A percentile compares a stretch with the other conserved stretches of the same genome.
These are phyloP conservation scores for Backusella tuberculispora DNA, from an alignment of 192 early-diverging fungal species.

Conservation along the genomic window DNA sequence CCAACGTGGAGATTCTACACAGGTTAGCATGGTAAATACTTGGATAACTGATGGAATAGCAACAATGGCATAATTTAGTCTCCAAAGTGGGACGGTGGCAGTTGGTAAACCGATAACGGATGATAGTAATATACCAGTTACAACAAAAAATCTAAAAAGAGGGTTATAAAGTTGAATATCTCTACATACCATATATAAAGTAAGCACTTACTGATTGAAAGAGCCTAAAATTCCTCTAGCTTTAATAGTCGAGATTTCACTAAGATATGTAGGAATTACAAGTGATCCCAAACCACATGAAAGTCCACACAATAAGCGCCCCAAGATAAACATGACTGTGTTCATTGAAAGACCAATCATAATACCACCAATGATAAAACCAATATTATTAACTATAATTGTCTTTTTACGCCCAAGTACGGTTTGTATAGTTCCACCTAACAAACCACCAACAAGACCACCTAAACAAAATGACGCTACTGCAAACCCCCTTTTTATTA, in stretches of 20 bases:
- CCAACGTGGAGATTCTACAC: constrained; percentile 71
- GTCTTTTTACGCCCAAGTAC: constrained; percentile 48
- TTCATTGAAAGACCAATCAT: constrained; percentile 66
- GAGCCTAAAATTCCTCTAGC: constrained; percentile 53
- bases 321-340: constrained; percentile 43
- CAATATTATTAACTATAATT: constrained; percentile 69
- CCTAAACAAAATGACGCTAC: constrained; percentile 53
- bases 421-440: constrained; percentile 47
- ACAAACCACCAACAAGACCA: constrained; percentile 57
- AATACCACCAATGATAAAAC: constrained; percentile 65
- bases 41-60: constrained; percentile 59
- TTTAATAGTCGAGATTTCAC: constrained; percentile 51
- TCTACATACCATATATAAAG: not conserved
- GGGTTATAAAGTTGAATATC: constrained; percentile 43
- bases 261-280: constrained; percentile 57
- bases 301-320: constrained; percentile 55
- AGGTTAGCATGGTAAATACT: constrained; percentile 56
- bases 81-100: constrained; percentile 59
- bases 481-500: constrained; percentile 44
- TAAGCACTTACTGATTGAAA: constrained; percentile 42
- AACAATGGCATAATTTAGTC: constrained; percentile 48
- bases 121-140: constrained; percentile 51
- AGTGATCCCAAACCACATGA: constrained; percentile 61
- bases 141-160: constrained; percentile 65
- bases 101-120: constrained; percentile 52